phyloP scores from a whole-genome alignment of 306 rosid species.

The Prunus davidiana region DNA sequence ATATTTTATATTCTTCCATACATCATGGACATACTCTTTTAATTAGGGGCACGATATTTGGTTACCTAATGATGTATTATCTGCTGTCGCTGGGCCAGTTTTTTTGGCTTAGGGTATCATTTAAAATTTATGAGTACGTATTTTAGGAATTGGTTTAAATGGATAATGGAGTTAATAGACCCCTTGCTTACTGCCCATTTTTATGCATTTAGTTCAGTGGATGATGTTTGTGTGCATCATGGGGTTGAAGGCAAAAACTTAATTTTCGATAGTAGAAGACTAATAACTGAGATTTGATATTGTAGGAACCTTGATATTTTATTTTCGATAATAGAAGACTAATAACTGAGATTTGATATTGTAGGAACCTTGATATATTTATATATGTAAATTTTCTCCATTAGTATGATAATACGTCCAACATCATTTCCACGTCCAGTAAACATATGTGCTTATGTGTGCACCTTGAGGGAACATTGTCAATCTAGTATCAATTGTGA shows the following conservation, averaged over 20 bases:
- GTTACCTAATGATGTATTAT: not conserved
- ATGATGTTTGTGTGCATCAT: not conserved
- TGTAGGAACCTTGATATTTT: not conserved
- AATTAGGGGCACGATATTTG: not conserved
- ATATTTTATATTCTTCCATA: conserved; percentile 3
- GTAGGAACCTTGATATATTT: not conserved
- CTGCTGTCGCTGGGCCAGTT: not conserved
- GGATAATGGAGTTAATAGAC: not conserved
- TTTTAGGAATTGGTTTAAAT: not conserved
- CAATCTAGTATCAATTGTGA: not conserved
- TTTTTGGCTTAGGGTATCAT: not conserved
- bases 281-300: not conserved
- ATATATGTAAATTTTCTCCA: not conserved
- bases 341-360: not conserved
- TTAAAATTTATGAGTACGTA: not conserved
- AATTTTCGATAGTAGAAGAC: not conserved
- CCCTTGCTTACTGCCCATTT: not conserved
- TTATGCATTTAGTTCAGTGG: not conserved
- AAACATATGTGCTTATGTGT: not conserved
- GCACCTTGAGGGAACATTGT: not conserved
- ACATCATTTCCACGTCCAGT: not conserved
- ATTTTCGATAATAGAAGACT: too few relatives aligned
- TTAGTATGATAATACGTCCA: not conserved
- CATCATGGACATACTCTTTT: not conserved
- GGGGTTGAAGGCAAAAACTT: not conserved